Conservation (phyloP, 192 early-diverging fungal genomes). For the Oehlia diaphana region DNA sequence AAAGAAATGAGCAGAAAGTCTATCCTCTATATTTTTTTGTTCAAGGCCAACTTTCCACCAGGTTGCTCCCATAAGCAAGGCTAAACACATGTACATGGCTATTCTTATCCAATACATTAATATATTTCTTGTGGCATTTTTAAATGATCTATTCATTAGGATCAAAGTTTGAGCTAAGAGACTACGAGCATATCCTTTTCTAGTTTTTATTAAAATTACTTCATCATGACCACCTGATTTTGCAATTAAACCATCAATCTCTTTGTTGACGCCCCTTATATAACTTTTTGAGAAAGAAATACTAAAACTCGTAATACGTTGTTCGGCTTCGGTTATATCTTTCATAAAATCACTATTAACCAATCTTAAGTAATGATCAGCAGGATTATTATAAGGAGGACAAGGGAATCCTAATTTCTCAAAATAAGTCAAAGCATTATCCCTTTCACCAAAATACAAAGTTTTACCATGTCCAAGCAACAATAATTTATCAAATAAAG, state of each 20-base stretch:
- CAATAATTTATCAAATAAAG: slow-evolving; percentile 43
- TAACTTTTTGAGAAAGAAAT: not conserved
- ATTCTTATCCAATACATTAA: slow-evolving; percentile 20
- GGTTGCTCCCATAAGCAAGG: not conserved
- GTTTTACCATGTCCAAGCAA: slow-evolving; percentile 40
- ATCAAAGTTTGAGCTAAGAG: not conserved
- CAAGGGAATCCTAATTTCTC: slow-evolving; percentile 34
- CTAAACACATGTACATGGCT: slow-evolving; percentile 16
- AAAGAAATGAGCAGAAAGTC: slow-evolving; percentile 20
- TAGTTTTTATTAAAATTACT: not conserved
- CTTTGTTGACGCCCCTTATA: not conserved
- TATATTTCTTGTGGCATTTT: slow-evolving; percentile 12
- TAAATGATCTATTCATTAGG: not conserved
- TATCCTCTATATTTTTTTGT: slow-evolving; percentile 8
- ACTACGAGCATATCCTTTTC: not conserved
- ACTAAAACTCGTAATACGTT: not conserved
- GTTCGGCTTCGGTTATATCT: slow-evolving; percentile 2
- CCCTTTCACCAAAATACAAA: slow-evolving; percentile 41
- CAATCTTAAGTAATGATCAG: slow-evolving; percentile 38
- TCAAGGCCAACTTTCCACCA: slow-evolving; percentile 20
- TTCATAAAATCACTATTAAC: slow-evolving; percentile 30
- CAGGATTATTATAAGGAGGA: slow-evolving; percentile 42
- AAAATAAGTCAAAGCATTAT: slow-evolving; percentile 41
- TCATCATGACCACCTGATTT: not conserved
- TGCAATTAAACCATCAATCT: not conserved